phyloP scores from a whole-genome alignment of 2,329 filamentous ascomycete species.

The Colletotrichum tropicicola region DNA sequence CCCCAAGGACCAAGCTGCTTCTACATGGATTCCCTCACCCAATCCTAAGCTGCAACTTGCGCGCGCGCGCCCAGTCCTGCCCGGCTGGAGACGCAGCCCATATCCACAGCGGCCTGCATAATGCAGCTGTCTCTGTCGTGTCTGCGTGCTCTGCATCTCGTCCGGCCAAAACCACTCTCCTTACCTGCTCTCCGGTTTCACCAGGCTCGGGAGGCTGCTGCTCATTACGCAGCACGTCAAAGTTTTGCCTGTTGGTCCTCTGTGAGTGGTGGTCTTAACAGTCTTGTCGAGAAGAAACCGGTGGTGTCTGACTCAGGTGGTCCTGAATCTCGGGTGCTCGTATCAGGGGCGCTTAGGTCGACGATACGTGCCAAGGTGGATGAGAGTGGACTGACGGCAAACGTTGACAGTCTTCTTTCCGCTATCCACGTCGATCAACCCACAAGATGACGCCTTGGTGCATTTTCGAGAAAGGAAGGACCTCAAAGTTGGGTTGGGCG shows the following conservation, averaged over 20 bases:
- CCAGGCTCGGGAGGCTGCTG: constrained; percentile 1
- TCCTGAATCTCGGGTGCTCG: constrained; percentile 2
- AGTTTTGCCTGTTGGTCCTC: background rate
- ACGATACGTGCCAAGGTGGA: background rate
- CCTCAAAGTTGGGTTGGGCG: background rate
- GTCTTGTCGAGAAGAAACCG: background rate
- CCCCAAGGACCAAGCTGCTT: background rate
- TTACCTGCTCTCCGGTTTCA: constrained; percentile 4
- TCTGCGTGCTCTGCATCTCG: constrained; percentile 5
- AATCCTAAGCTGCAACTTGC: constrained; percentile 8
- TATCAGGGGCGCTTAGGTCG: constrained; percentile 11
- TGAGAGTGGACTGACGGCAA: constrained; percentile 10
- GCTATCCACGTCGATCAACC: background rate
- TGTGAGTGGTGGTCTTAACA: background rate
- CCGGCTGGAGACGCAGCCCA: constrained; percentile 7
- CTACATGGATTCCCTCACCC: constrained; percentile 8
- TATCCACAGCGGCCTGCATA: constrained; percentile 24
- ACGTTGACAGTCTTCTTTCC: background rate
- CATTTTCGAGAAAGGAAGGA: background rate
- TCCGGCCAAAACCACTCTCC: background rate
- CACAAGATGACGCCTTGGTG: background rate
- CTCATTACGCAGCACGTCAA: background rate
- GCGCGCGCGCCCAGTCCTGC: constrained; percentile 1
- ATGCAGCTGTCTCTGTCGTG: constrained; percentile 15
- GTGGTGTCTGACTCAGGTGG: constrained; percentile 6